Percentiles rank a stretch among this genome's conserved stretches.
phyloP scores from a whole-genome alignment of 257 asterid genomes.

The Primulina eburnea region DNA sequence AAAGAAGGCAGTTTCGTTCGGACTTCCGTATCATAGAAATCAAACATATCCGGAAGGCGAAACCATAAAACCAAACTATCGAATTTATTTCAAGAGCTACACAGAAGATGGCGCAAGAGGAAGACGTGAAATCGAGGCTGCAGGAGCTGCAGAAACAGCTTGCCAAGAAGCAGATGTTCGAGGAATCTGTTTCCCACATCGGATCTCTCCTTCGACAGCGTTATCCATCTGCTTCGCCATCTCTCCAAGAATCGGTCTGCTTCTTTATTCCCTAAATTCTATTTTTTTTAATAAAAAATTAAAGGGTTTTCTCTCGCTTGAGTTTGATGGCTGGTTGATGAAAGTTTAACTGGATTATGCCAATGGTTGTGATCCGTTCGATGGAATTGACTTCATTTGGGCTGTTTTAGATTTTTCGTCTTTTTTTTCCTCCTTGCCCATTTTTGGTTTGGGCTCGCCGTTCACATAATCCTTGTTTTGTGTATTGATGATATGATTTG shows the following conservation, averaged over 20 bases:
- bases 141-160: slow-evolving; percentile 77
- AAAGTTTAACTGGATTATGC: neutral
- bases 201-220: slow-evolving; percentile 67
- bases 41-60: neutral
- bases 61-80: too few species aligned
- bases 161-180: slow-evolving; percentile 71
- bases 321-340: slow-evolving; percentile 16
- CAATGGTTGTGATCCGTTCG: slow-evolving; percentile 3
- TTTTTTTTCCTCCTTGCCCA: neutral
- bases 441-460: neutral
- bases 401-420: neutral
- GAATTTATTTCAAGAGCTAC: too few species aligned
- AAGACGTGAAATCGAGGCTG: slow-evolving; percentile 51
- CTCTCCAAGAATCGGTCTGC: slow-evolving; percentile 61
- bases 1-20: neutral
- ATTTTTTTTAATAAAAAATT: too few species aligned
- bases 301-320: neutral
- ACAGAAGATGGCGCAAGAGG: slow-evolving; percentile 43
- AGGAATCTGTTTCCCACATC: slow-evolving; percentile 65
- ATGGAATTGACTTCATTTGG: slow-evolving; percentile 1
- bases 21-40: neutral
- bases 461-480: neutral
- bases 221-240: slow-evolving; percentile 71
- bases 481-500: neutral
- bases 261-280: neutral